Conservation (phyloP, 345 rosid species). For the Syzygium jambos region DNA sequence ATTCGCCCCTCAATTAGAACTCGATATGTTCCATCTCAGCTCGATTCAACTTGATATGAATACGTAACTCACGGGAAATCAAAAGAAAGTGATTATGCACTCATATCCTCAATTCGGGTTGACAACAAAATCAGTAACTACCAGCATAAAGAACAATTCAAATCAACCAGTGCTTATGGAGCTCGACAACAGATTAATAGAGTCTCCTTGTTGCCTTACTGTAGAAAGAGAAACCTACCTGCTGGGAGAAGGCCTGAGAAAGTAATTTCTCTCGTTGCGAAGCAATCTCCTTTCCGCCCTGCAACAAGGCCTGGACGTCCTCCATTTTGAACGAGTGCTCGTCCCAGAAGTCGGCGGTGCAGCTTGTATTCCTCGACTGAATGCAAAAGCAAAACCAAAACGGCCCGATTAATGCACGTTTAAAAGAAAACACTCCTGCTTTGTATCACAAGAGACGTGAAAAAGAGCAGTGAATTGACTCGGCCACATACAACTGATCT, state of each 20-base stretch:
- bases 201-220: not conserved
- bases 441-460: not conserved
- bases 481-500: conserved; percentile 31
- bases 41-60: not conserved
- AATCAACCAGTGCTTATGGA: not conserved
- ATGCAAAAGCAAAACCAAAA: not conserved
- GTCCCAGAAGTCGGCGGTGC: conserved; percentile 50
- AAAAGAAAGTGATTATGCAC: not conserved
- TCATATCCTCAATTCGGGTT: not conserved
- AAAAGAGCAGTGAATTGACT: not conserved
- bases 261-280: conserved; percentile 53
- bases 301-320: conserved; percentile 39
- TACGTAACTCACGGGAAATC: not conserved
- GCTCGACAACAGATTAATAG: not conserved
- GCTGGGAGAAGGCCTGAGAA: conserved; percentile 62
- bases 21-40: not conserved
- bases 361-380: conserved; percentile 70
- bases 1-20: not conserved
- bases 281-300: conserved; percentile 41
- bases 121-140: not conserved
- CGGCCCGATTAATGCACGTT: not conserved
- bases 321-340: conserved; percentile 25
- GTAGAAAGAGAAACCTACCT: conserved; percentile 27
- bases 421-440: not conserved
- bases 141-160: not conserved